Evolutionary conservation across 2,329 filamentous ascomycete species (phyloP).

Genomic region (Aspergillus sp.): DNA sequence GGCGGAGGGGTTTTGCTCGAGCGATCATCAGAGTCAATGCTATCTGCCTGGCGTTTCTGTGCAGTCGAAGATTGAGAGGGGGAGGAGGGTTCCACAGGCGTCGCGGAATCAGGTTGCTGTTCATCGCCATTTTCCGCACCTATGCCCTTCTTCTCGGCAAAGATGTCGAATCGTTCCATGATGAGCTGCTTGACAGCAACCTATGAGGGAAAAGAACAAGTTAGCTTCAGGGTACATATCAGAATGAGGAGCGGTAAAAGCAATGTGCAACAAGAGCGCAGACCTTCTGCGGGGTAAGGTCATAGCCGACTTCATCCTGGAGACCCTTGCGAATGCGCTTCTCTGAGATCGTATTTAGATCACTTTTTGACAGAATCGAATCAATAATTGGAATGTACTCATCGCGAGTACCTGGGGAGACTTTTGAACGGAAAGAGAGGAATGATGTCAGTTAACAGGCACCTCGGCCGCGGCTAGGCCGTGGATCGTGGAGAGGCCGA

Average conservation of each 20-base stretch:
- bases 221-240: constrained; percentile 14
- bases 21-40: constrained; percentile 40
- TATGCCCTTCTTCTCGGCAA: constrained; percentile 49
- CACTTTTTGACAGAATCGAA: constrained; percentile 59
- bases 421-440: constrained; percentile 30
- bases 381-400: constrained; percentile 62
- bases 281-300: constrained; percentile 64
- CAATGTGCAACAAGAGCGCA: constrained; percentile 17
- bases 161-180: constrained; percentile 71
- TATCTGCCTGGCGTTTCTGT: constrained; percentile 44
- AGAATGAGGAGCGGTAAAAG: background rate
- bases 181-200: constrained; percentile 70
- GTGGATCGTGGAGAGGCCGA: constrained; percentile 20
- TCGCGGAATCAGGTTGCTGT: constrained; percentile 21
- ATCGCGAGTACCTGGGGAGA: constrained; percentile 50
- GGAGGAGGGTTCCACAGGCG: constrained; percentile 31
- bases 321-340: constrained; percentile 65
- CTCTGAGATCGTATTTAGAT: constrained; percentile 64
- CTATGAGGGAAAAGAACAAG: constrained; percentile 41
- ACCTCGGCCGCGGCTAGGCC: constrained; percentile 20
- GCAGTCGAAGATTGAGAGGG: constrained; percentile 36
- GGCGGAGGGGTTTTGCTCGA: constrained; percentile 40
- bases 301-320: constrained; percentile 60
- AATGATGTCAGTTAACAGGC: constrained; percentile 23
- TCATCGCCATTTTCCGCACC: constrained; percentile 40